A percentile compares a stretch with the other conserved stretches of the same genome.
Conservation (phyloP, 768 basidiomycete genomes). For the Kwoniella bestiolae region DNA sequence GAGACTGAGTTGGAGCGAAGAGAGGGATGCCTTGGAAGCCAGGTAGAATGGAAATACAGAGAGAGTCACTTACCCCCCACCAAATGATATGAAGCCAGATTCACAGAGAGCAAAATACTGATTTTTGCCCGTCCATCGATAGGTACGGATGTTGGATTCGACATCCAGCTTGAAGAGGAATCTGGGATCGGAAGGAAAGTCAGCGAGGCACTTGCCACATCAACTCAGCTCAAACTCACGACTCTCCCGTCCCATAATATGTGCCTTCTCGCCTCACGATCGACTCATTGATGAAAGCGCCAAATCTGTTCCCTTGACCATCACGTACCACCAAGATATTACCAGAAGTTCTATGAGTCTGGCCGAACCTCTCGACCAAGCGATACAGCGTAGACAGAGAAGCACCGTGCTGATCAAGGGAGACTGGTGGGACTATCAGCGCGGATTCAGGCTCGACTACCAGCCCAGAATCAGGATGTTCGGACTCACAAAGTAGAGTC, state of each 20-base stretch:
- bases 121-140: slow-evolving; percentile 74
- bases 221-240: slow-evolving; percentile 60
- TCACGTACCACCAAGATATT: slow-evolving; percentile 71
- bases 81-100: slow-evolving; percentile 77
- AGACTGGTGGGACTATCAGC: slow-evolving; percentile 56
- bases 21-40: slow-evolving; percentile 1
- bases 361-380: slow-evolving; percentile 46
- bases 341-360: slow-evolving; percentile 37
- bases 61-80: slow-evolving; percentile 76
- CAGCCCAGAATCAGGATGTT: no score
- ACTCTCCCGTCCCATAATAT: slow-evolving; percentile 89
- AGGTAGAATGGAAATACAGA: background rate
- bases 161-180: slow-evolving; percentile 39
- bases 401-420: slow-evolving; percentile 92
- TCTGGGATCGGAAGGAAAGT: slow-evolving; percentile 10
- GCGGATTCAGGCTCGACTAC: background rate
- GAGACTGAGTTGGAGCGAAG: background rate
- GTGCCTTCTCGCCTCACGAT: slow-evolving; percentile 65
- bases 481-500: slow-evolving; percentile 51
- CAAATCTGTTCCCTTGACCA: slow-evolving; percentile 70
- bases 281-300: slow-evolving; percentile 80
- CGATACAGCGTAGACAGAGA: slow-evolving; percentile 84
- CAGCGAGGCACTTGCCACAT: background rate
- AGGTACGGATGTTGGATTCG: slow-evolving; percentile 12
- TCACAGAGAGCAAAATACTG: slow-evolving; percentile 89